A percentile compares a stretch with the other conserved stretches of the same genome.
Conservation (phyloP, 1,284 basidiomycete genomes). For the Ceratobasidium sp. region DNA sequence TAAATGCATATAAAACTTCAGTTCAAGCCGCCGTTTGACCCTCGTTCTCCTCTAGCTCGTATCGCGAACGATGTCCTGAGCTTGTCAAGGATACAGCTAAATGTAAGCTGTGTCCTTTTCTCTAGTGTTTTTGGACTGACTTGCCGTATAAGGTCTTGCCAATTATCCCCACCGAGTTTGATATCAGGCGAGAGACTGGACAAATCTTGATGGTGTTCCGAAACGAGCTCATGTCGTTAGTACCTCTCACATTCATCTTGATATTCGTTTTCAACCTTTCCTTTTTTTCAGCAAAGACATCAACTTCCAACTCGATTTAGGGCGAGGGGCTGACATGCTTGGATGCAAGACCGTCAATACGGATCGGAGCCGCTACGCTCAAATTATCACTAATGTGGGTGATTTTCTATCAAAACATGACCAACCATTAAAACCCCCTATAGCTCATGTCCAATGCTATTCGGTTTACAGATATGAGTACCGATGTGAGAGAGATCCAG, state of each 20-base stretch:
- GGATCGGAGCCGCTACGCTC: constrained; percentile 45
- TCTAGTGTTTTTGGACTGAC: neutral
- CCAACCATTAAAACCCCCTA: too few species aligned
- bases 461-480: constrained; percentile 42
- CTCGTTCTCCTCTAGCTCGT: constrained; percentile 51
- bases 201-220: constrained; percentile 47
- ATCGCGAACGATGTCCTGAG: constrained; percentile 55
- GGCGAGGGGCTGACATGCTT: constrained; percentile 43
- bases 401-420: too few species aligned
- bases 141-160: constrained; percentile 1
- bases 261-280: too few species aligned
- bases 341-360: constrained; percentile 42
- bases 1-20: neutral
- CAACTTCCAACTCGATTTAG: constrained; percentile 43
- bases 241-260: neutral
- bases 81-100: constrained; percentile 53
- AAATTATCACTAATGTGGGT: constrained; percentile 47
- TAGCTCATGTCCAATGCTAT: constrained; percentile 40
- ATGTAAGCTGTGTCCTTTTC: constrained; percentile 7
- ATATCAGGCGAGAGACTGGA: constrained; percentile 24
- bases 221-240: constrained; percentile 52
- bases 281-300: constrained; percentile 47
- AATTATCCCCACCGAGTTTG: constrained; percentile 38
- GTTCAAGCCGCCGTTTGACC: too few species aligned
- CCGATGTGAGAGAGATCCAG: constrained; percentile 42